Conservation (phyloP, 768 basidiomycete species). For the Suillus americanus region DNA sequence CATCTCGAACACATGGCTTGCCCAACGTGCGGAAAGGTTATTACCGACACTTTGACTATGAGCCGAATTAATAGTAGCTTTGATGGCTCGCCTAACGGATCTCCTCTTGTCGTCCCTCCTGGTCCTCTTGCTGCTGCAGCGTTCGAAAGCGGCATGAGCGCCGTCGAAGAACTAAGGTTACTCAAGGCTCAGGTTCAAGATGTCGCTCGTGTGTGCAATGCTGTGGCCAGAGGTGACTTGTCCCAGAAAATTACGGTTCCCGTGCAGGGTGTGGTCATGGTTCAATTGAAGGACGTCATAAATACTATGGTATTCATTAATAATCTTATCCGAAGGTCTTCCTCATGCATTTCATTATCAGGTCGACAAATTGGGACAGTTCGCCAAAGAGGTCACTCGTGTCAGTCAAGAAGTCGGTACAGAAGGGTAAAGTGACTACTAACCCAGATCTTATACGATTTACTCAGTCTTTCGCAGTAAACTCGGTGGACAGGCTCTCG, state of each 20-base stretch:
- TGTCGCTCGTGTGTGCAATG: slow-evolving; percentile 78
- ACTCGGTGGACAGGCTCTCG: slow-evolving; percentile 84
- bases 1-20: slow-evolving; percentile 43
- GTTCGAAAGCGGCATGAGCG: slow-evolving; percentile 60
- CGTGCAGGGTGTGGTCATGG: slow-evolving; percentile 78
- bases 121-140: slow-evolving; percentile 58
- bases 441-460: slow-evolving; percentile 34
- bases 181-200: slow-evolving; percentile 85
- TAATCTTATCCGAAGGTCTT: slow-evolving; percentile 1
- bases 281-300: slow-evolving; percentile 77
- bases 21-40: slow-evolving; percentile 54
- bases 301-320: slow-evolving; percentile 54
- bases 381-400: slow-evolving; percentile 89
- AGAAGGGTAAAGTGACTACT: slow-evolving; percentile 51
- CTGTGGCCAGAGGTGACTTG: slow-evolving; percentile 73
- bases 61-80: slow-evolving; percentile 26
- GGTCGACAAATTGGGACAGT: slow-evolving; percentile 77
- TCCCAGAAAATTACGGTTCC: slow-evolving; percentile 79
- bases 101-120: slow-evolving; percentile 48
- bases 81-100: slow-evolving; percentile 28
- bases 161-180: slow-evolving; percentile 74
- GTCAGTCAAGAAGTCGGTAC: slow-evolving; percentile 84
- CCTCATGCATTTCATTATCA: slow-evolving; percentile 16
- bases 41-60: slow-evolving; percentile 45
- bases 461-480: slow-evolving; percentile 40